A percentile compares a stretch with the other conserved stretches of the same genome.
phyloP scores from a whole-genome alignment of 345 rosid genomes.

The Theobroma cacao region DNA sequence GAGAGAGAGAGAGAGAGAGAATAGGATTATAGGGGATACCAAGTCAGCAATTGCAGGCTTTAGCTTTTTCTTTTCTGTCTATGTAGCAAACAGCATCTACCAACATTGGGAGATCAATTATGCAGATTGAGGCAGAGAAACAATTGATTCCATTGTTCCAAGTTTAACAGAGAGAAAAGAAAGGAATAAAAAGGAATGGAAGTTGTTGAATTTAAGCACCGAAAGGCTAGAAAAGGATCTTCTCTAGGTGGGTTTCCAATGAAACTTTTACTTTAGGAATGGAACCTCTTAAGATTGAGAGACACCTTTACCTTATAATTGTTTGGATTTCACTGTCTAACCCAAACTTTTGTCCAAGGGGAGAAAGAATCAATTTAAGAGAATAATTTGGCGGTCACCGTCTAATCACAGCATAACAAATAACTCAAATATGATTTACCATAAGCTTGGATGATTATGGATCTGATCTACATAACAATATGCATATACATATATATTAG shows the following conservation, averaged over 20 bases:
- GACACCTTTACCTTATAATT: background rate
- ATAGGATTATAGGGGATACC: constrained; percentile 14
- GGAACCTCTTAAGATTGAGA: background rate
- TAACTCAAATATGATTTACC: background rate
- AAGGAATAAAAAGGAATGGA: constrained; percentile 29
- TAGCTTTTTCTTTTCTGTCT: constrained; percentile 25
- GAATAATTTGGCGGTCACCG: background rate
- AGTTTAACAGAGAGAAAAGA: constrained; percentile 19
- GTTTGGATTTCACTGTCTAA: constrained; percentile 1
- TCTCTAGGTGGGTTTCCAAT: constrained; percentile 39
- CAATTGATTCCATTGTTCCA: constrained; percentile 18
- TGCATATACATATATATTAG: background rate
- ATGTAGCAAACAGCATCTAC: background rate
- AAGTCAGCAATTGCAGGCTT: constrained; percentile 63
- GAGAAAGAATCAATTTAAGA: background rate
- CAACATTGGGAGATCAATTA: constrained; percentile 22
- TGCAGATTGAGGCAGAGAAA: constrained; percentile 23
- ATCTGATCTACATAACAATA: background rate
- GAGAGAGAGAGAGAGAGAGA: background rate
- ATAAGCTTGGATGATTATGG: background rate
- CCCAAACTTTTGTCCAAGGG: background rate
- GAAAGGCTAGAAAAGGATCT: constrained; percentile 46
- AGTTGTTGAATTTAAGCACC: constrained; percentile 55
- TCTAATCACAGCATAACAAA: background rate
- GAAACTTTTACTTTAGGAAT: constrained; percentile 26